Evolutionary conservation across 2,329 filamentous ascomycete genomes (phyloP), one percentile per base, ranked within the genome.

Genomic region (Sodiomyces alkalinus): DNA sequence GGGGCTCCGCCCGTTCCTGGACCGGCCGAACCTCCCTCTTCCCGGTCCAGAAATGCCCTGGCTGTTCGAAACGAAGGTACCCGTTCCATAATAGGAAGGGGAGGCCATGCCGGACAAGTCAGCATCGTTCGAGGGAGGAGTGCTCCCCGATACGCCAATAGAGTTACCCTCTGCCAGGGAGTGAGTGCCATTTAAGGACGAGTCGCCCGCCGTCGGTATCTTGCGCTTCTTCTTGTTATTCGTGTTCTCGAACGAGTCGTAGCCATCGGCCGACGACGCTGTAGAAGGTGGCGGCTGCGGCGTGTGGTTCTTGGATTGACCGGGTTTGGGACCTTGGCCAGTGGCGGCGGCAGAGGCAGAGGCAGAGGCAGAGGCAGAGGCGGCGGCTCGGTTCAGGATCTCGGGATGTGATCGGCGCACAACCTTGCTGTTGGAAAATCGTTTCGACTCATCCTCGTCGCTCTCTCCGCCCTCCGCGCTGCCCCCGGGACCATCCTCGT

Each of bases 141-240:
- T 41, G 6, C 51, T 43, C 20, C 46, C 44, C 21, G 53, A 37
- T 4, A 45, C 37, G 10, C 44, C 39, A 7, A 49, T 39, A 17
- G 34, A 31, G 11, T 32, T 36, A 17, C 44, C 29, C 17, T 60
- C 55, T 22, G 43, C 49, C 12, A 53, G 38, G 4, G 45, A 44
- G 34, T 60, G 57, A 12, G 42, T 42, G 4, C 52, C 51, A 22
- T 50, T 52, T 18, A 58, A 26, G 2, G 25, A 15, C 10, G 74
- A 62, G 42, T 81, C 80, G 12, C 81, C 80, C 7, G 82, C 83
- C 0, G 85, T 85, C 0, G 90, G 90, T 20, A 98, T 96, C 56
- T 98, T 98, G 41, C 90, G 72, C 55, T 98, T 96, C 62, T 96
- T 98, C 56, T 98, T 98, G 50, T 98, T 98, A 52, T 93, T 96